phyloP scores from a whole-genome alignment of 176 grass and related monocot genomes.

The Oryza longistaminata region DNA sequence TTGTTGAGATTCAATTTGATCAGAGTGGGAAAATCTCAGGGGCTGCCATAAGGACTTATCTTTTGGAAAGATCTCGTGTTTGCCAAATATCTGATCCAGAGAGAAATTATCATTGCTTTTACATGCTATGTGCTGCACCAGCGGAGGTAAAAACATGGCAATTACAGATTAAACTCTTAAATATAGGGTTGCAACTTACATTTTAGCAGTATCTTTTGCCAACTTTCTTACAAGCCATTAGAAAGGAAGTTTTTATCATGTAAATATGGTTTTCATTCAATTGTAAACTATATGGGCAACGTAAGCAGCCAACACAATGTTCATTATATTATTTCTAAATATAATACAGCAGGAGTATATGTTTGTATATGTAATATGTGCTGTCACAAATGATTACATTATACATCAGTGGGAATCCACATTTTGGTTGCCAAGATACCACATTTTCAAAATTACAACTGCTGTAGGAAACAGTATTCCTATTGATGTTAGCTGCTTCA shows the following conservation, averaged over 20 bases:
- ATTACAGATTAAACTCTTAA: constrained; percentile 14
- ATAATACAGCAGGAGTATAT: not conserved
- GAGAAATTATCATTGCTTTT: constrained; percentile 94
- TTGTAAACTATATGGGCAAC: not conserved
- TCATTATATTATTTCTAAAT: not conserved
- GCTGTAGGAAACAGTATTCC: not conserved
- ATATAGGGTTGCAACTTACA: constrained; percentile 13
- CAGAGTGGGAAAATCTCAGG: constrained; percentile 74
- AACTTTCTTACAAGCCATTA: not conserved
- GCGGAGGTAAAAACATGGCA: constrained; percentile 49
- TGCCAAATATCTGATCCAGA: constrained; percentile 95
- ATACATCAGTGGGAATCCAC: not conserved
- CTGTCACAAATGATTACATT: not conserved
- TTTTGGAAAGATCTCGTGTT: constrained; percentile 88
- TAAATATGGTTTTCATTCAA: not conserved
- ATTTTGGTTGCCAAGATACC: not conserved
- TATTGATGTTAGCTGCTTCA: constrained; percentile 8
- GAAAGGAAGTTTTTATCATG: not conserved
- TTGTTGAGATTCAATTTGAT: constrained; percentile 96
- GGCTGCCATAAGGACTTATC: constrained; percentile 88
- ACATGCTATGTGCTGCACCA: constrained; percentile 87
- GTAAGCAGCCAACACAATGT: not conserved
- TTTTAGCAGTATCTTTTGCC: constrained; percentile 4
- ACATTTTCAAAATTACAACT: constrained; percentile 14
- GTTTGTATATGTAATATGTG: constrained; percentile 10